These are phyloP conservation scores for Backusella mclennaniae DNA, from an alignment of 192 early-diverging fungal species.

Conservation along the genomic window DNA sequence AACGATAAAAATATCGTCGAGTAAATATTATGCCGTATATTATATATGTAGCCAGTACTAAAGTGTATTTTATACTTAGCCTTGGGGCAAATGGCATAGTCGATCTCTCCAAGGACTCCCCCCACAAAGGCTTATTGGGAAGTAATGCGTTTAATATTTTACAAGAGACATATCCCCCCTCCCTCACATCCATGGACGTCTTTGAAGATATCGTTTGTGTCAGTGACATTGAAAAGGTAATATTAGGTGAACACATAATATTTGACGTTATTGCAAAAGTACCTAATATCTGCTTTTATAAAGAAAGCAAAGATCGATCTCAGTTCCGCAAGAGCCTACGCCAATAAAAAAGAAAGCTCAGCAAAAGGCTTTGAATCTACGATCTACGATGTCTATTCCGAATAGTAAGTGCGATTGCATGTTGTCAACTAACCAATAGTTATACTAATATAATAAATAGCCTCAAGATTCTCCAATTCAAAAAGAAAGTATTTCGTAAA, in stretches of 20 bases:
- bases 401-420: too few species aligned
- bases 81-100: conserved; percentile 7
- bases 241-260: background rate
- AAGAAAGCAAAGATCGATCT: too few species aligned
- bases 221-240: conserved; percentile 9
- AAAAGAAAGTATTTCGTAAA: too few species aligned
- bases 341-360: too few species aligned
- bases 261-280: background rate
- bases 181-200: background rate
- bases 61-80: conserved; percentile 4
- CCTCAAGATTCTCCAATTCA: too few species aligned
- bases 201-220: background rate
- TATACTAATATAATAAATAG: too few species aligned
- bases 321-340: too few species aligned
- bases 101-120: background rate
- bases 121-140: background rate
- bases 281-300: background rate
- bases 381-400: too few species aligned
- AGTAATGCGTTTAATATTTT: background rate
- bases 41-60: background rate
- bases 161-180: background rate
- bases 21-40: conserved; percentile 1
- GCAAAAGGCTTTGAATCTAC: too few species aligned
- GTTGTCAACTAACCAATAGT: too few species aligned
- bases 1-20: background rate